A percentile compares a stretch with the other conserved stretches of the same genome.
Conservation (phyloP, 2,329 filamentous ascomycete species). For the Calonectria multiphialidica region DNA sequence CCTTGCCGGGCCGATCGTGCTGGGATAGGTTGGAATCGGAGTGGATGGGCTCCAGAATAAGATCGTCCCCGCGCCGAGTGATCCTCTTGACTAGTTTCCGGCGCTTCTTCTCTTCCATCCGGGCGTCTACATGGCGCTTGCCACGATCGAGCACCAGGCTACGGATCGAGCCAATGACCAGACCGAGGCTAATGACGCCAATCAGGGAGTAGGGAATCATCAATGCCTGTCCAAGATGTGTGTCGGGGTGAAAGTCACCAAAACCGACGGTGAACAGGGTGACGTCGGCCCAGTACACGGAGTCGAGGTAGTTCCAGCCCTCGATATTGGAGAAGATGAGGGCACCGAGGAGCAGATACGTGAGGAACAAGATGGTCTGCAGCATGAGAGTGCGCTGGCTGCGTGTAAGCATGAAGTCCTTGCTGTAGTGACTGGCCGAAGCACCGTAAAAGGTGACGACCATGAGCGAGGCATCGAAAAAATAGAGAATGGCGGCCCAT, state of each 20-base stretch:
- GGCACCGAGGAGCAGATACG: conserved; percentile 84
- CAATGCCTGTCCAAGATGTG: conserved; percentile 73
- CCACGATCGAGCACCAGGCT: conserved; percentile 72
- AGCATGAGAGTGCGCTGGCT: conserved; percentile 90
- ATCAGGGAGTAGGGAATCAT: conserved; percentile 87
- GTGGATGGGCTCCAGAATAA: conserved; percentile 63
- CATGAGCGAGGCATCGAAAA: conserved; percentile 81
- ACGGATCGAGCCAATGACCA: conserved; percentile 85
- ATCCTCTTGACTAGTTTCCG: conserved; percentile 60
- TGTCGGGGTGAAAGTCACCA: conserved; percentile 64
- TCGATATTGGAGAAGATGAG: conserved; percentile 81
- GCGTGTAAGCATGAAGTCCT: conserved; percentile 82
- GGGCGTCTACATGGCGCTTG: conserved; percentile 63
- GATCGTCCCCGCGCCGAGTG: conserved; percentile 57
- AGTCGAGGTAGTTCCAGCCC: conserved; percentile 81
- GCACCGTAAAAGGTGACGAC: conserved; percentile 85
- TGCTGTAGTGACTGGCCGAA: conserved; percentile 75
- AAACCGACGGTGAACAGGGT: conserved; percentile 75
- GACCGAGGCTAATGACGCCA: conserved; percentile 86
- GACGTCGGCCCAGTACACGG: conserved; percentile 83
- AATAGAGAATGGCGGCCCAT: conserved; percentile 83
- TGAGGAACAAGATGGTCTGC: conserved; percentile 87
- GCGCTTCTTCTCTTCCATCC: conserved; percentile 72
- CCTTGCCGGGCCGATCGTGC: conserved; percentile 13
- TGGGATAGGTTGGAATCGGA: conserved; percentile 26